A percentile compares a stretch with the other conserved stretches of the same genome.
These are phyloP conservation scores for Blastobotrys illinoisensis DNA, from an alignment of 1,139 yeast genomes.

Conservation along the genomic window DNA sequence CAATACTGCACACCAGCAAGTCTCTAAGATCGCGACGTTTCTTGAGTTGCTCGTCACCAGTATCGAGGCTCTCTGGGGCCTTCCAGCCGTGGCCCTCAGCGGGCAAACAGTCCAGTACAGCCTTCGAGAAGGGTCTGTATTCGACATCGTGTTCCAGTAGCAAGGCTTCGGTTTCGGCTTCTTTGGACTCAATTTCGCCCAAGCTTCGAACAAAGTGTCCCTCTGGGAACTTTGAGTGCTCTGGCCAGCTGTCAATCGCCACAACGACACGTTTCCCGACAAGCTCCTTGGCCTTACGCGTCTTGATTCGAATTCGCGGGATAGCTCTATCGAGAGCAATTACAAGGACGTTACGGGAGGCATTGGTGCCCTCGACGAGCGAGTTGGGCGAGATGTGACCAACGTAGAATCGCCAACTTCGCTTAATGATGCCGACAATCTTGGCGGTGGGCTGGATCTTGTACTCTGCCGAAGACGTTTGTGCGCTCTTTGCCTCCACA, in stretches of 20 bases:
- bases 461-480: conserved; percentile 40
- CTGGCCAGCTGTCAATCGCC: conserved; percentile 90
- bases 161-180: conserved; percentile 95
- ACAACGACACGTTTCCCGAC: conserved; percentile 86
- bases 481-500: conserved; percentile 65
- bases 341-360: conserved; percentile 72
- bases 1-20: conserved; percentile 87
- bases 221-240: conserved; percentile 76
- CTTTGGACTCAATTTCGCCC: conserved; percentile 86
- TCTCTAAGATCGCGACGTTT: conserved; percentile 79
- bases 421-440: conserved; percentile 79
- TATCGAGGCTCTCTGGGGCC: conserved; percentile 62
- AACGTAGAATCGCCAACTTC: conserved; percentile 95
- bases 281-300: conserved; percentile 78
- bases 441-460: conserved; percentile 84
- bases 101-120: conserved; percentile 89
- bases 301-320: conserved; percentile 81
- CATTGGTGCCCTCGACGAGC: conserved; percentile 46
- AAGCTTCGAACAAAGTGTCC: conserved; percentile 91
- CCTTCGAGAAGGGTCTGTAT: conserved; percentile 89
- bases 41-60: conserved; percentile 38
- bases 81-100: conserved; percentile 89
- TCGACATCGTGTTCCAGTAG: conserved; percentile 94
- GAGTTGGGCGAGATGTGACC: conserved; percentile 88
- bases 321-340: conserved; percentile 82